Evolutionary conservation across 768 basidiomycete genomes (phyloP), one percentile per base, ranked within the genome.

Genomic region (Dentipellis fragilis): DNA sequence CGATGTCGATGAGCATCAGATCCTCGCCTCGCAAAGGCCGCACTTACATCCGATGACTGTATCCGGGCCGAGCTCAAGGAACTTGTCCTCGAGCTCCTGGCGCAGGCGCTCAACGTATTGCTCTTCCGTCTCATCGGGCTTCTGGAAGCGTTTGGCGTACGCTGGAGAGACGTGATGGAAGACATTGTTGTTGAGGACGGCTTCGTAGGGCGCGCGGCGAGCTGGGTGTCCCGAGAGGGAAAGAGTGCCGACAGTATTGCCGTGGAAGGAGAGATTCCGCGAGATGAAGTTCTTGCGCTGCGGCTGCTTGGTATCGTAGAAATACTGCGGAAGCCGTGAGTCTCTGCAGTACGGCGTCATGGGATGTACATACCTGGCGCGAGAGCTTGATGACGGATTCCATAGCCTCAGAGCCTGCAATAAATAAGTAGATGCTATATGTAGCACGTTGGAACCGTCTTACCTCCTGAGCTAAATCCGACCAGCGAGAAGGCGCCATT

Each of bases 81-180:
- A 90, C 66, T 93, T 93, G 60, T 83, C 79, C 62, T 95, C 93
- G 2, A 95, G 74, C 67, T 95, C 92, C 58, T 87, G 75, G 36
- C 81, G 75, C 37, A 93, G 75, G 22, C 89, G 77, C 56, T 84
- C 80, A 1, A 91, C 87, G 58, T 93, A 94, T 62, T 87, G 75
- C 54, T 82, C 87, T 61, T 87, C 87, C 1, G 79, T 80, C 69
- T 95, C 93, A 21, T 77, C 79, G 2, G 72, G 64, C 11, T 69
- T 75, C 65, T 87, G 75, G 71, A 89, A 89, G n/a, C 91, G 83
- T 60, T 81, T 84, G 1, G 86, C 83, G 65, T 87, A 93, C 9
- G 92, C 93, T 0, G 92, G 92, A 29, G 88, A 89, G 57, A 92
- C 90, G 63, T 92, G 88, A 65, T 91, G 85, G 66, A 87, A 93